Evolutionary conservation across 1,284 basidiomycete genomes (phyloP), one percentile per base, ranked within the genome.

Genomic region (Austroboletus novae-zelandiae): DNA sequence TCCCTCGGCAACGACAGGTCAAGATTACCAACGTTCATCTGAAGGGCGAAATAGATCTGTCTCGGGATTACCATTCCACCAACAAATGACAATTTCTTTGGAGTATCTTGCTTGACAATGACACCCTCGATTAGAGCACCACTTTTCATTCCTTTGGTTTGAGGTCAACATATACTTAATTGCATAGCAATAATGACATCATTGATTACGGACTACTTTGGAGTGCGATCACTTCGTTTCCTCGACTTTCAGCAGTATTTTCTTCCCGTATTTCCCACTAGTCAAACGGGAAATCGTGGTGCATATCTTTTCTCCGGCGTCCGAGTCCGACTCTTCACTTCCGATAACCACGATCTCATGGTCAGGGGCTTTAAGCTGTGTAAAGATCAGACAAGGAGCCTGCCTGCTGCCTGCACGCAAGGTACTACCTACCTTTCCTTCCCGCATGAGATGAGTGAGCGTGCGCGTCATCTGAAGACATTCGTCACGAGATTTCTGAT

Each of bases 21-120:
- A 84, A 89, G 60, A 81, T 95, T 56, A 94, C 91, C 44, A 96
- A 95, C 61, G 86, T 87, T 2, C 94, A 94, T 74, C 68, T 94
- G 63, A 87, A 84, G 63, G 85, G 80, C 35, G 83, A 86, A 57
- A 87, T 95, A 71, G 92, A 95, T 70, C 69, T 95, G 45, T 86
- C 86, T 47, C 81, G 80, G 57, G 90, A 86, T 61, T 84, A 80
- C 61, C 75, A 79, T 49, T 72, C 64, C 4, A 14, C 55, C n/a
- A 40, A 27, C 39, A 67, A 60, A 51, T 67, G 40, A 54, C 20
- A 29, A 8, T 41, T 10, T 23, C 20, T 23, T 23, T 23, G 20
- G 20, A 23, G 5, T 23, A 23, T 23, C 20, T 23, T 23, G 5
- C 20, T 23, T 23, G 20, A 23, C 20, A 23, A 23, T 23, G 20